Base-by-base conservation (phyloP, 345 rosid species). In the Odontarrhena argentea region DNA sequence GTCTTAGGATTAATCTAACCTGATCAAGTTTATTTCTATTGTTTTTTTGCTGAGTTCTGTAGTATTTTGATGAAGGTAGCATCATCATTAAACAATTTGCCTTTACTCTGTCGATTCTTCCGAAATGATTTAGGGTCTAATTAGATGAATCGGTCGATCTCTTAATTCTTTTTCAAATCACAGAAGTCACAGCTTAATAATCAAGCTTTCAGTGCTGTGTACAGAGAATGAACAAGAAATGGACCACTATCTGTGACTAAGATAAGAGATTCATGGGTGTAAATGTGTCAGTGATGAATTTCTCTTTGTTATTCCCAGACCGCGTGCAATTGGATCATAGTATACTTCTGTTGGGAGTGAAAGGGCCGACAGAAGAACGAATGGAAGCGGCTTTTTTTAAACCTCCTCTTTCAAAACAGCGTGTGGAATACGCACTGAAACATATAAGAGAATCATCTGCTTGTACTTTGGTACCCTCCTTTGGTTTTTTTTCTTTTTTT, bases 301-400 rank as follows among this genome's bases (percentile, higher is more conserved):
- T 3, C 12, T 52, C 64, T 66, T 61, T 14, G 26, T 79, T 32
- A 24, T 67, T 54, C 70, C 65, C 84, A 84, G 81, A 69, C 71
- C 55, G 52, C 37, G 76, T 89, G 62, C 48, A 40, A 59, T 71
- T 93, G 79, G 81, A 78, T 68, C 83, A 77, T 71, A 63, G 63
- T 25, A 75, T 86, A 47, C 59, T 84, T 51, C 60, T 91, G 79
- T 75, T 93, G 81, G 75, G 67, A 43, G 69, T 87, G 59, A 83
- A 87, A 52, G 92, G 84, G 60, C 96, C 96, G 5, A 77, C 87
- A 10, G 99, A 91, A 78, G 92, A 90, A 65, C 82, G 92, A 71
- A 91, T 94, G 96, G 99, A 91, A 76, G 95, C 88, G 47, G 97
- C 96, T 51, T 76, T 91, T 78, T 94, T 94, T 65, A 91, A 83